Evolutionary conservation across 345 rosid species (phyloP), one percentile per base, ranked within the genome.

Genomic region (Fremontodendron californicum): DNA sequence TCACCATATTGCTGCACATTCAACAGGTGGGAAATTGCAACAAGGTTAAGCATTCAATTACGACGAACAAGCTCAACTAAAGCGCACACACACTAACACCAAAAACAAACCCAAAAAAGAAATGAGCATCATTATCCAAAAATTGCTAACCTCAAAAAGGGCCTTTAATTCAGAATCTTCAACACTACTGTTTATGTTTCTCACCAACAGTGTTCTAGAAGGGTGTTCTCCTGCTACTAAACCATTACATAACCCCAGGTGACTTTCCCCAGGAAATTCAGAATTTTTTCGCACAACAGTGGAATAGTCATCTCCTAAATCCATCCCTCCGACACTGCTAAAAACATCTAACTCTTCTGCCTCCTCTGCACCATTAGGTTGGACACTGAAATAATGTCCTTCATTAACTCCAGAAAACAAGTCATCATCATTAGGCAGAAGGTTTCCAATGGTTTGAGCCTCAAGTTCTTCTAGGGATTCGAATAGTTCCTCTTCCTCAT

Each of bases 1-100:
- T 95, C 98, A 83, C 98, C 99, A 84, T 85, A 90, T 88, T 79
- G 86, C 98, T 95, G 72, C 72, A 43, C 52, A 43, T 42, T 67
- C 49, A 87, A 76, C 65, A 73, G 29, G 46, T 68, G 45, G 74
- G 66, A 21, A 45, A 5, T 52, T 43, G 63, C 40, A 76, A 67
- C 51, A 42, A 42, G 49, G 72, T 43, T 43, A 67, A 71, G 61
- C 39, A 80, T 57, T 61, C 71, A 55, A n/a, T n/a, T n/a, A n/a
- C n/a, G n/a, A n/a, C n/a, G n/a, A 68, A 63, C 43, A 75, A 43
- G 8, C 21, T 42, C 67, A 68, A 62, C 42, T 13, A 21, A 37
- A 60, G 46, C 51, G 61, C 60, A 58, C n/a, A 5, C 37, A 71
- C 18, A 55, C 37, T 51, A 71, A 31, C 16, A 27, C 52, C 71